Evolutionary conservation across 2,329 filamentous ascomycete genomes (phyloP).

Genomic region (Atkinsonella texensis): DNA sequence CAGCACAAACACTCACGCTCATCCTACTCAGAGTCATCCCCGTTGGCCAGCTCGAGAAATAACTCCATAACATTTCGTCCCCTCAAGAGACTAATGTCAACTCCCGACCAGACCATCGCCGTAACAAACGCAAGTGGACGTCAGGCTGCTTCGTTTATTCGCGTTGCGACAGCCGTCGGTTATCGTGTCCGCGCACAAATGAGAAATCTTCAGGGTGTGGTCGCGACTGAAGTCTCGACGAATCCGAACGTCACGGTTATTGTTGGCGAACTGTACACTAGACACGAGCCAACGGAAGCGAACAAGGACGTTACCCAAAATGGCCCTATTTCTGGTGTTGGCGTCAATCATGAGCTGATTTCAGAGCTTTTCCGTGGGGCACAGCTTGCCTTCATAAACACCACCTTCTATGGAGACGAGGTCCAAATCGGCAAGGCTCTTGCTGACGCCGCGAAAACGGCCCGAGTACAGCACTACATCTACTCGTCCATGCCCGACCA

Average conservation of each 20-base stretch:
- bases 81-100: constrained; percentile 45
- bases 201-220: constrained; percentile 73
- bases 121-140: constrained; percentile 93
- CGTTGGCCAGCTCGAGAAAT: constrained; percentile 41
- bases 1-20: constrained; percentile 51
- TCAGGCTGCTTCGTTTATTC: constrained; percentile 89
- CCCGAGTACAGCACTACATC: constrained; percentile 79
- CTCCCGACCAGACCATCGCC: constrained; percentile 68
- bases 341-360: constrained; percentile 63
- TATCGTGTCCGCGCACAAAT: constrained; percentile 90
- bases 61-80: constrained; percentile 51
- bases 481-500: constrained; percentile 98
- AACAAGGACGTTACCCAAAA: constrained; percentile 55
- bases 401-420: constrained; percentile 93
- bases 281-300: constrained; percentile 36
- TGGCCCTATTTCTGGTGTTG: constrained; percentile 48
- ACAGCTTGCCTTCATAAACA: constrained; percentile 93
- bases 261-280: constrained; percentile 51
- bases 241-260: constrained; percentile 65
- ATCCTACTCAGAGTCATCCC: constrained; percentile 49
- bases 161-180: constrained; percentile 85
- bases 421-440: constrained; percentile 77
- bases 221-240: constrained; percentile 72
- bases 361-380: constrained; percentile 69
- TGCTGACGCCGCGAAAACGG: constrained; percentile 77